Evolutionary conservation across 306 rosid genomes (phyloP).

Genomic region (Cucurbita pepo): DNA sequence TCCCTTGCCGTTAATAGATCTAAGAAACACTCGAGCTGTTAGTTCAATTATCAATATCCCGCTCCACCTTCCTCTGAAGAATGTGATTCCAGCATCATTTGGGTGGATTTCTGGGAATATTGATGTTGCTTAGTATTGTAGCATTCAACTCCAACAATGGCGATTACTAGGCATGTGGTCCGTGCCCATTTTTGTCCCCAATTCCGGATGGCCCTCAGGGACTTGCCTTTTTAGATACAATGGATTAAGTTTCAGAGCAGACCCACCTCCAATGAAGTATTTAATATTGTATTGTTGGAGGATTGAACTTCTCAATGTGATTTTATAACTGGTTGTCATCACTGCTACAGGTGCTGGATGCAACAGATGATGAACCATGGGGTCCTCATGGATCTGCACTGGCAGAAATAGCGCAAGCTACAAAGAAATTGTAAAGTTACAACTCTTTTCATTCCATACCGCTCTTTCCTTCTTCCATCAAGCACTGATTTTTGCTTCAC

Average conservation of each 20-base stretch:
- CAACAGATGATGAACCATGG: constrained; percentile 98
- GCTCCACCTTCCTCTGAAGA: background rate
- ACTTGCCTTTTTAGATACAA: background rate
- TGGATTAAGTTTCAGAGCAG: background rate
- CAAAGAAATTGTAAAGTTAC: constrained; percentile 65
- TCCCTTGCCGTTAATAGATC: background rate
- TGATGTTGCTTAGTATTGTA: background rate
- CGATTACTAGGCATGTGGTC: background rate
- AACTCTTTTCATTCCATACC: background rate
- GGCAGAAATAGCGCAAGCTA: constrained; percentile 88
- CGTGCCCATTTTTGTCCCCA: too few species aligned
- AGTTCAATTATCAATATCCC: background rate
- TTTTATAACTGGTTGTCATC: background rate
- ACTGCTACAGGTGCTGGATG: constrained; percentile 69
- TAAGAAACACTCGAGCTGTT: background rate
- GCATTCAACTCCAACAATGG: background rate
- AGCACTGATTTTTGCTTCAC: background rate
- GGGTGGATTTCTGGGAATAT: background rate
- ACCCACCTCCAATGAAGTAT: background rate
- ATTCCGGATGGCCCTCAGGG: background rate
- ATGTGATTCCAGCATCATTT: background rate
- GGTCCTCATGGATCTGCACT: constrained; percentile 97
- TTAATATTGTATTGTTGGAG: background rate
- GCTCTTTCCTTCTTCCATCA: constrained; percentile 2
- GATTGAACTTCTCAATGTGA: background rate